These are phyloP conservation scores for Trametes meyenii DNA, from an alignment of 768 basidiomycete species.

Conservation along the genomic window DNA sequence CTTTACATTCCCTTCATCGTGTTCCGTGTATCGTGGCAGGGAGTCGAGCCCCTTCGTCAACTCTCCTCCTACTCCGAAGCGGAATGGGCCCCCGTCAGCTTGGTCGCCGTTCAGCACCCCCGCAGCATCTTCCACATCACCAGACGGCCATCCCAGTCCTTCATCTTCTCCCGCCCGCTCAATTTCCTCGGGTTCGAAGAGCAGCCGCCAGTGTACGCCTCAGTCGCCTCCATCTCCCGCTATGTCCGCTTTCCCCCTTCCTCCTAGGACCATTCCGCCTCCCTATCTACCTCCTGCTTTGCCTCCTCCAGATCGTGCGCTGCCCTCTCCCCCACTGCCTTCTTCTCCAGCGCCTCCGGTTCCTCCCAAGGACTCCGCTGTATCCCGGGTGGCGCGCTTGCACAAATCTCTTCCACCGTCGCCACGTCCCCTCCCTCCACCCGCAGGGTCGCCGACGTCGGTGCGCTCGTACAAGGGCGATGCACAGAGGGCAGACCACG, in stretches of 20 bases:
- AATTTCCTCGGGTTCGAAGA: background rate
- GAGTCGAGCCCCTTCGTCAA: background rate
- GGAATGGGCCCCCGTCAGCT: conserved; percentile 11
- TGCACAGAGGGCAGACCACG: background rate
- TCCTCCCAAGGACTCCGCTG: conserved; percentile 13
- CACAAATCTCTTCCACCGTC: conserved; percentile 21
- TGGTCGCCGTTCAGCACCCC: conserved; percentile 18
- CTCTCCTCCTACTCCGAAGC: conserved; percentile 6
- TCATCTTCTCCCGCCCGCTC: background rate
- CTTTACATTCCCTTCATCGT: conserved; percentile 24
- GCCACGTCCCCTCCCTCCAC: background rate
- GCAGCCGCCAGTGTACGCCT: background rate
- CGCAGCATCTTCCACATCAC: background rate
- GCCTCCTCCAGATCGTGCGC: conserved; percentile 12
- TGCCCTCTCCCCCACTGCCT: background rate
- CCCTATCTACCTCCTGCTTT: background rate
- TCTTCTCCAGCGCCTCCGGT: background rate
- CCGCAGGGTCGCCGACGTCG: background rate
- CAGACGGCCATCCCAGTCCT: background rate
- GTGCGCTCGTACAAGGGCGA: background rate
- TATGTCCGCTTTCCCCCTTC: conserved; percentile 7
- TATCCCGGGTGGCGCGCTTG: background rate
- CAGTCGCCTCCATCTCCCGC: background rate
- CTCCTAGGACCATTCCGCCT: conserved; percentile 1
- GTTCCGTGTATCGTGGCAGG: conserved; percentile 15